Evolutionary conservation across 192 early-diverging fungal species (phyloP), one percentile per base, ranked within the genome.

Genomic region (Cetraspora pellucida): DNA sequence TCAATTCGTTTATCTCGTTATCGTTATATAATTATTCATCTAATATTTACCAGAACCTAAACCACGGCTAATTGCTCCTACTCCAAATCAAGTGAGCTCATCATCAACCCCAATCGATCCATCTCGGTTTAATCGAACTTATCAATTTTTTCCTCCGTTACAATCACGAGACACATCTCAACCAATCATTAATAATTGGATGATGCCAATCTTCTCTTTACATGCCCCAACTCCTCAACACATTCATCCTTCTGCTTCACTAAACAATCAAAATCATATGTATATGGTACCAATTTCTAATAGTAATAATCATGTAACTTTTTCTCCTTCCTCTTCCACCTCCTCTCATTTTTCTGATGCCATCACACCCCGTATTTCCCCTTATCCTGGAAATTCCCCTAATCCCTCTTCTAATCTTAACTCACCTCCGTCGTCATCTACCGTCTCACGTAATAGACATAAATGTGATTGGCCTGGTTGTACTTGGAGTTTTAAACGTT

Each of bases 401-500:
- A 37, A 37, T 37, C 37, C 37, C 7, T 37, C 37, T 37, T 37
- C 37, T 6, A 37, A 37, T 37, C 37, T 37, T 37, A 37, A 37
- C 7, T 54, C 50, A 0, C 19, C 50, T 19, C 19, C 11, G 4
- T 54, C 50, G 4, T 54, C 50, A 13, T 54, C 50, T 19, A 13
- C 13, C 16, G 19, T 54, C 16, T n/a, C 16, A 16, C 13, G 19
- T 54, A 65, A 65, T 10, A 27, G 63, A n/a, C 82, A 84, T 21
- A 77, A 73, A 31, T 84, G 83, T 79, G 77, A 78, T 45, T 84
- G 81, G 57, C 77, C 80, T 11, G 78, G 57, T n/a, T 84, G 83
- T 52, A 72, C 65, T n/a, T 89, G 86, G 87, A 85, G 82, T 43
- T 95, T 95, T 80, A 94, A 94, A 82, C 84, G 92, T 25, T 93